Evolutionary conservation across 1,139 yeast genomes (phyloP), one percentile per base, ranked within the genome.

Genomic region (Hyphopichia khmerensis): DNA sequence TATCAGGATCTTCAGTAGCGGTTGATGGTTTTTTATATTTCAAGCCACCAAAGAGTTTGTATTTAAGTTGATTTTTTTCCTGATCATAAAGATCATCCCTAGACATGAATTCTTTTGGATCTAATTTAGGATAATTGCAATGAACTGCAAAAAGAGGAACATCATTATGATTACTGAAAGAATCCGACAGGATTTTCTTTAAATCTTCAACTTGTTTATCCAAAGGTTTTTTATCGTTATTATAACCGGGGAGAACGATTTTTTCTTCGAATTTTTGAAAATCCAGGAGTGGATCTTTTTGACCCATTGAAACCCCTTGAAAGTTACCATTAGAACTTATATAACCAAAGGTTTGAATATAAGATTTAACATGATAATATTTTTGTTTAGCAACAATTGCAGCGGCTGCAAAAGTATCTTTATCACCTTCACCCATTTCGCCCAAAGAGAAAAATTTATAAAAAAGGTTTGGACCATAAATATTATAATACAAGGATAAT

Each of bases 351-450:
- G 75, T 64, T 36, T 49, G 48, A 18, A 70, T 64, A 41, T 50
- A 60, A 2, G 72, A 62, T 42, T 54, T 75, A 8, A 81, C 77
- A 54, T 80, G 86, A 53, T 81, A 81, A 41, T 67, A 79, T 2
- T 65, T 62, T 45, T 76, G 69, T 1, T 65, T 60, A 9, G 72
- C 66, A n/a, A 67, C 75, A 39, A 62, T 59, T 1, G 85, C 83
- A 1, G 84, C 86, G 0, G 84, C 77, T 19, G 70, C 67, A 53
- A 80, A 81, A 0, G 87, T 82, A 47, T 82, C 87, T 53, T 82
- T 82, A 50, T 82, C 88, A 40, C 87, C 87, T 59, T 81, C 86
- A 31, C 87, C 87, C 45, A 66, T 73, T 24, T 73, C 78, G 9
- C 87, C 87, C 55, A 80, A 78, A 0, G 84, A 75, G 40, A 82